These are phyloP conservation scores for Thalassiosira allenii DNA, from an alignment of 352 stramenopile species.

Conservation along the genomic window DNA sequence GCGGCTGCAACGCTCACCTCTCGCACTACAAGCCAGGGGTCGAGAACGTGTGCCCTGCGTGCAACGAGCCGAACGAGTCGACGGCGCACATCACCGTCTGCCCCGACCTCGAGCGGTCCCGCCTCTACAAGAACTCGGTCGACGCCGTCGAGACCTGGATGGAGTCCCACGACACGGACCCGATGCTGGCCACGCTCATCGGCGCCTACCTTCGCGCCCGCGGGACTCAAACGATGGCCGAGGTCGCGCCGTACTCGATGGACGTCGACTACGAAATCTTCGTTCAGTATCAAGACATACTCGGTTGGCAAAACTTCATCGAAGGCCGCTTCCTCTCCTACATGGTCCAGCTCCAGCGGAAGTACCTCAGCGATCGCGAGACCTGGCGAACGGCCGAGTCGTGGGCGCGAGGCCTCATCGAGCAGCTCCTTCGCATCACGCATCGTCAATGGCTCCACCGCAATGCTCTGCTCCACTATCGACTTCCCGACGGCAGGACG, in stretches of 20 bases:
- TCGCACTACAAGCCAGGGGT: conserved; percentile 1
- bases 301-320: conserved; percentile 43
- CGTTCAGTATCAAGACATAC: conserved; percentile 2
- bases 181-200: background rate
- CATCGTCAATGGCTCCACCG: conserved; percentile 49
- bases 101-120: background rate
- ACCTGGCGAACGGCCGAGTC: background rate
- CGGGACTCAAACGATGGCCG: background rate
- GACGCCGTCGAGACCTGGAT: conserved; percentile 11
- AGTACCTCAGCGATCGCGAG: background rate
- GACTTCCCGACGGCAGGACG: background rate
- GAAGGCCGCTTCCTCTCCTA: conserved; percentile 17
- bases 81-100: conserved; percentile 48
- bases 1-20: conserved; percentile 32
- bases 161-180: conserved; percentile 2
- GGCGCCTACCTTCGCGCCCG: conserved; percentile 13
- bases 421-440: conserved; percentile 23
- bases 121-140: conserved; percentile 25
- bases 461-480: conserved; percentile 29
- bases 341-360: background rate
- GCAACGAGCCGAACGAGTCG: conserved; percentile 21
- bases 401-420: conserved; percentile 18
- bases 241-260: background rate
- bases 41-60: conserved; percentile 32
- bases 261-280: background rate